Base-by-base conservation (phyloP, 345 rosid species). In the Euclidium syriacum region DNA sequence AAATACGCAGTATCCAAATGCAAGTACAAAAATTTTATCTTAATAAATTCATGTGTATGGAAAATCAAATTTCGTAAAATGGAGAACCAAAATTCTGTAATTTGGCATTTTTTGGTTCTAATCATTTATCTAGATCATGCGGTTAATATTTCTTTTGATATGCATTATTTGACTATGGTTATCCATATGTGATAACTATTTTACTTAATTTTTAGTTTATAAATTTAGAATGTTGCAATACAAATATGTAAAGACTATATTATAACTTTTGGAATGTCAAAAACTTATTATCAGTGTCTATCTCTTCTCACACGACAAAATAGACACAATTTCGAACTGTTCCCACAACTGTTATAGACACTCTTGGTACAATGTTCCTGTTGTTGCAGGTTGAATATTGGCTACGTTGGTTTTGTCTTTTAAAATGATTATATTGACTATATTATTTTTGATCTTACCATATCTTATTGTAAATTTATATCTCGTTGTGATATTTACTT, bases 291-390 rank as follows among this genome's bases (percentile, higher is more conserved):
- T 17, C 30, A 17, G 16, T 29, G 34, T 63, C 25, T 15, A 12
- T 50, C 3, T 56, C 26, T 62, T 49, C 23, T 38, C 12, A 20
- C 10, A 56, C 55, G 26, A 19, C 83, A 82, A 83, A 50, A 67
- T 44, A 65, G 58, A 60, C 33, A 43, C 7, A 19, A 20, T 3
- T 15, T 39, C 36, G 80, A 71, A 26, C 57, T 66, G n/a, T 54
- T 79, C 65, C 83, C 77, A 4, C 36, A 43, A 29, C 16, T 79
- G 44, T 27, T 85, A 40, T 85, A 87, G 11, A 65, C 10, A 69
- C 84, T 16, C 17, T 20, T 30, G 76, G 65, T 19, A 51, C 72
- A 5, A 52, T 77, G 24, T 0, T 26, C 35, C 14, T 33, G 14
- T 70, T 82, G 59, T 57, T 85, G 42, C 56, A 58, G 80, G 84